Evolutionary conservation across 2,329 filamentous ascomycete genomes (phyloP), one percentile per base, ranked within the genome.

Genomic region (Penicillium thymicola): DNA sequence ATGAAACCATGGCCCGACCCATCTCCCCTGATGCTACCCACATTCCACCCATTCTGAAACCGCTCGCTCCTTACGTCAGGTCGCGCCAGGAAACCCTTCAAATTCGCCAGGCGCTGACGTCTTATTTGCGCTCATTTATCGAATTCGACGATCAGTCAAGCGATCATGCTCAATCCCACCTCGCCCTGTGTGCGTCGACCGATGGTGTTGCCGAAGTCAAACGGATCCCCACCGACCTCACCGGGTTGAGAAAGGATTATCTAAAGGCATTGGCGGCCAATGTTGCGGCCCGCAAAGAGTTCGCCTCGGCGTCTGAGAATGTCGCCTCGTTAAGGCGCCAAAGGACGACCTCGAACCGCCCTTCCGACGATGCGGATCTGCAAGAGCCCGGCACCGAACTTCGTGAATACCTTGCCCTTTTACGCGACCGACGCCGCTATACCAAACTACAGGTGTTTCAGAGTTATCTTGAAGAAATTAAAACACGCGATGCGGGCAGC

Each of bases 391-490:
- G 62, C 40, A 52, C 61, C 14, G 70, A 71, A 37, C 55, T 76
- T 37, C 66, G 70, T 49, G 66, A 71, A 38, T 81, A 82, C 61
- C 68, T 80, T 14, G 58, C 68, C 21, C 70, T 82, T 18, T 71
- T 81, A 23, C 77, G 73, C 38, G 76, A 79, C 57, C 76, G 77
- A 36, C 73, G 74, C 16, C 74, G 72, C n/a, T 72, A 76, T 59
- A 70, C 72, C 46, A 79, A 79, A 57, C 67, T 82, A 2, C 74
- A 78, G 48, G 71, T 80, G 18, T 76, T 81, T 32, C 75, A 79
- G 48, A 71, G 75, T 25, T 75, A 78, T 44, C 61, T 82, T 6
- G 72, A 77, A 27, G 72, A 77, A 45, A 68, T 78, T 5, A 70
- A 72, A 47, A 51, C 55, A n/a, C 70, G 68, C 32, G 65, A 71